A percentile compares a stretch with the other conserved stretches of the same genome.
Conservation (phyloP, 2,329 filamentous ascomycete species). For the Xylariaceae sp. region DNA sequence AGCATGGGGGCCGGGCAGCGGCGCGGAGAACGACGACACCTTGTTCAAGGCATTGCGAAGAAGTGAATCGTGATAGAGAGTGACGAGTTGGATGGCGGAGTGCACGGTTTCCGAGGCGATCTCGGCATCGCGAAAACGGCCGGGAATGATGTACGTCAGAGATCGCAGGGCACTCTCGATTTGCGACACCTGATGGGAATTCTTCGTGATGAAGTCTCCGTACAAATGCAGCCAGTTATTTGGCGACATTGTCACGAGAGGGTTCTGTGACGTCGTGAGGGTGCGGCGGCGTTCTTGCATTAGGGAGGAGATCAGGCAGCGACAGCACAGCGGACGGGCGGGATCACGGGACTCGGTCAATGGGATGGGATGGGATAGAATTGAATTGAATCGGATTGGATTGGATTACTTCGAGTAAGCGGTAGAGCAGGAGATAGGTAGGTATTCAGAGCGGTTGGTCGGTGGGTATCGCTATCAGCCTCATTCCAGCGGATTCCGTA, state of each 20-base stretch:
- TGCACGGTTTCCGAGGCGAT: conserved; percentile 90
- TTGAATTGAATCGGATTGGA: neutral
- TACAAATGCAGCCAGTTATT: conserved; percentile 64
- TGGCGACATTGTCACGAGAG: conserved; percentile 53
- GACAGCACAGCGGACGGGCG: conserved; percentile 18
- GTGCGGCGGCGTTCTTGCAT: conserved; percentile 14
- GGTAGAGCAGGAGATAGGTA: too few relatives aligned
- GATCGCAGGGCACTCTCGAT: conserved; percentile 91
- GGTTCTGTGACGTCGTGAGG: conserved; percentile 20
- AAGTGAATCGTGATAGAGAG: conserved; percentile 86
- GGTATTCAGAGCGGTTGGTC: too few relatives aligned
- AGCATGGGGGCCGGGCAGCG: conserved; percentile 52
- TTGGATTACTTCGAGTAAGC: neutral
- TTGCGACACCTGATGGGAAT: conserved; percentile 86
- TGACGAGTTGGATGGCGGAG: conserved; percentile 81
- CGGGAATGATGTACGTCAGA: conserved; percentile 92
- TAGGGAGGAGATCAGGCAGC: conserved; percentile 19
- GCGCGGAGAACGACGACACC: conserved; percentile 51
- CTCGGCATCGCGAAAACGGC: conserved; percentile 85
- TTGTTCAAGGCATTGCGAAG: conserved; percentile 62
- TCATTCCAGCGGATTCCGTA: too few relatives aligned
- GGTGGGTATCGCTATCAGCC: too few relatives aligned
- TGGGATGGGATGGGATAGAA: too few relatives aligned
- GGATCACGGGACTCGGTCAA: neutral
- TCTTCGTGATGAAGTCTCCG: conserved; percentile 89